Evolutionary conservation across 768 basidiomycete species (phyloP), one percentile per base, ranked within the genome.

Genomic region (Lanmaoa rubissima): DNA sequence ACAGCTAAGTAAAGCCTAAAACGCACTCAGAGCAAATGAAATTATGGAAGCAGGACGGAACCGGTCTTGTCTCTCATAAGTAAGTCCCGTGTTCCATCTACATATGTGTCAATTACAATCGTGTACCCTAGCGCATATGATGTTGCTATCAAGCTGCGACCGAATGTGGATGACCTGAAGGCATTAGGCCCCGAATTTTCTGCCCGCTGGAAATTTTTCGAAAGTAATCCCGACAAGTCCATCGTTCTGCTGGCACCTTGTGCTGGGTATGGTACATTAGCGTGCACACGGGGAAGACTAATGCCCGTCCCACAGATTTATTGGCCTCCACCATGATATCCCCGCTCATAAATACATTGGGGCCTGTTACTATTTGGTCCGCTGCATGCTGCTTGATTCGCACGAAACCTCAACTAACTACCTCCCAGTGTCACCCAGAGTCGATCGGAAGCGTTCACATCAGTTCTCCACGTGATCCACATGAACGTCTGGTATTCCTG

Each of bases 11-110:
- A 31, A 31, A 31, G 28, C 7, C 28, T 31, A 36, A 65, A 57
- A 10, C 16, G 31, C 28, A 24, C 3, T 17, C 26, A 77, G 76
- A 70, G 51, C 71, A 73, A 64, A 61, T 57, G 34, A 65, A 55
- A 11, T 65, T 73, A 42, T 79, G 73, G 69, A 58, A 59, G n/a
- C 64, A 67, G 44, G 65, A 72, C 3, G 83, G 79, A 4, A 73
- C 66, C n/a, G 83, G 82, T 12, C 60, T 81, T 46, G 69, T 86
- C 57, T 74, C 82, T 1, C 78, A 81, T 62, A 87, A 84, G 85
- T 85, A 47, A 5, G 76, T 55, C 61, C n/a, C 28, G 17, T 34
- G 16, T 41, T 48, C 12, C 34, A 34, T 4, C 36, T 36, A 4
- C 2, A 21, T 45, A 9, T 35, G n/a, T 11, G 26, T 21, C 8